Percentiles rank a stretch among this genome's conserved stretches.
These are phyloP conservation scores for Tulasnella sp. DNA, from an alignment of 768 basidiomycete species.

Conservation along the genomic window DNA sequence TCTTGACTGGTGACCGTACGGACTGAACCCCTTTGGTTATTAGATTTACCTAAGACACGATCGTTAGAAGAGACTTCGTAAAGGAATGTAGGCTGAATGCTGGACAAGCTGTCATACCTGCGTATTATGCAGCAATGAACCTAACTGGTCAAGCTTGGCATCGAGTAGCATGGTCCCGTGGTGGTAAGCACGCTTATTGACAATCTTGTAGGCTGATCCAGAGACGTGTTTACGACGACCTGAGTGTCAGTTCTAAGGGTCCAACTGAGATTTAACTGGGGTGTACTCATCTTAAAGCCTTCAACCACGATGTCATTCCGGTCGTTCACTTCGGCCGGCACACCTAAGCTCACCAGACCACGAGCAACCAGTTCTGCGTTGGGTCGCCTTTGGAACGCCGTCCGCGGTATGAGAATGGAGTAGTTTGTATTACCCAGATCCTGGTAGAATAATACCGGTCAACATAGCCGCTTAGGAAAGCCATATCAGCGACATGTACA, in stretches of 20 bases:
- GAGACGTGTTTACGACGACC: constrained; percentile 51
- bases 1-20: constrained; percentile 85
- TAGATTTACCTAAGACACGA: constrained; percentile 49
- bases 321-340: constrained; percentile 67
- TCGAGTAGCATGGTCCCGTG: constrained; percentile 98
- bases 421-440: constrained; percentile 97
- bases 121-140: constrained; percentile 51
- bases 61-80: not conserved
- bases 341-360: constrained; percentile 63
- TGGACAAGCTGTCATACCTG: constrained; percentile 38
- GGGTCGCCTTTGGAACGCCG: constrained; percentile 61
- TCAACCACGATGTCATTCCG: constrained; percentile 85
- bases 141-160: constrained; percentile 57
- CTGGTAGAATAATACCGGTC: constrained; percentile 31
- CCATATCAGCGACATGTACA: constrained; percentile 36
- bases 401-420: constrained; percentile 78
- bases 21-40: constrained; percentile 77
- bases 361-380: constrained; percentile 68
- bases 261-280: not conserved
- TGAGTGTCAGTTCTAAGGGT: constrained; percentile 1
- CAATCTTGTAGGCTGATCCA: constrained; percentile 95
- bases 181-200: constrained; percentile 81
- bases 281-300: constrained; percentile 68
- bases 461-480: not conserved
- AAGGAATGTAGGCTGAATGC: not conserved